Evolutionary conservation across 2,329 filamentous ascomycete genomes (phyloP).

Genomic region (Sclerotinia spermophila): DNA sequence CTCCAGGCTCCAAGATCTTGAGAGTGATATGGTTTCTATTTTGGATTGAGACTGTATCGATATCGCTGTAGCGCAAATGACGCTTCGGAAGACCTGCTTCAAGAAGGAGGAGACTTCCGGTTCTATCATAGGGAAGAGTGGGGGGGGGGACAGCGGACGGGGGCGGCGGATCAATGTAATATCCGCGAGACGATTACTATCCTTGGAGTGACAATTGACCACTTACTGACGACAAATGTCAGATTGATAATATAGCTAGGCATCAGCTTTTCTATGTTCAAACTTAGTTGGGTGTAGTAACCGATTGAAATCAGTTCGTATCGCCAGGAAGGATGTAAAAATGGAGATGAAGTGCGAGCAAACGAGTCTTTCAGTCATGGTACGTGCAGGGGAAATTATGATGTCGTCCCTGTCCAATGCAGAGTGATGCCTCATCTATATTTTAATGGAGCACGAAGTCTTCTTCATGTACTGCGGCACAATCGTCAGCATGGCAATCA

Average conservation of each 20-base stretch:
- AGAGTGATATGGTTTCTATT: background rate
- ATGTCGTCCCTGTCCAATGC: background rate
- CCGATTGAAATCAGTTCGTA: background rate
- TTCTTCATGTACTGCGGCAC: background rate
- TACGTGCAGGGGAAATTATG: background rate
- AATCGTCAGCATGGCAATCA: background rate
- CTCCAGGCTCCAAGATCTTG: background rate
- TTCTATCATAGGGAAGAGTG: background rate
- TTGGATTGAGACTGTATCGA: no score
- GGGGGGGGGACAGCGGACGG: no score
- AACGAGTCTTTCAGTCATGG: background rate
- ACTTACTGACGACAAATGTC: background rate
- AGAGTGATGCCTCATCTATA: background rate
- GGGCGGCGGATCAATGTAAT: no score
- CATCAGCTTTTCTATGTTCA: background rate
- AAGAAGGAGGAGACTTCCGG: background rate
- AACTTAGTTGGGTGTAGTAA: background rate
- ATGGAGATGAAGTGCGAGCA: background rate
- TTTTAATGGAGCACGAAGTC: background rate
- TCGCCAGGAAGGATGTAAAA: background rate
- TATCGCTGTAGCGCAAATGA: background rate
- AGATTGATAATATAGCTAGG: background rate
- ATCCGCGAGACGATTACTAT: background rate
- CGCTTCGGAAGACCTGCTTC: background rate
- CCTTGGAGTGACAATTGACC: background rate